A percentile compares a stretch with the other conserved stretches of the same genome.
These are phyloP conservation scores for Polyporus arcularius DNA, from an alignment of 768 basidiomycete genomes.

Conservation along the genomic window DNA sequence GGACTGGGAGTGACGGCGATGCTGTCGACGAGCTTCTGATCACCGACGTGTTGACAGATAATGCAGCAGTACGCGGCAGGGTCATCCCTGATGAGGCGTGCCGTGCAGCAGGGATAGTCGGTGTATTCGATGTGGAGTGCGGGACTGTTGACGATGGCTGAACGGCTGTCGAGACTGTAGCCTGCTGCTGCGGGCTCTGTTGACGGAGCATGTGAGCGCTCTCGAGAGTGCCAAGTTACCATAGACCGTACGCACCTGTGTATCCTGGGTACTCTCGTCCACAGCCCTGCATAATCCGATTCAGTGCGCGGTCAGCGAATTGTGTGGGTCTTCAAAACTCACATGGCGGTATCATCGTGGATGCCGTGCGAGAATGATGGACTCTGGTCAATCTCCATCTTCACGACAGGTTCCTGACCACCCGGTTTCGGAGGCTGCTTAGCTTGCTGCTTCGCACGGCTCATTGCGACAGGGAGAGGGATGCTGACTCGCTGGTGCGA, in stretches of 20 bases:
- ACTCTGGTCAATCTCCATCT: background rate
- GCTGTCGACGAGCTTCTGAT: background rate
- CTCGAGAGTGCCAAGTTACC: no score
- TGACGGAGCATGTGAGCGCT: no score
- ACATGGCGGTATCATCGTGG: background rate
- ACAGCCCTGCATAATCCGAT: background rate
- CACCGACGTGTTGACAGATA: background rate
- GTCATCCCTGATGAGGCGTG: background rate
- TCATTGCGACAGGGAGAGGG: background rate
- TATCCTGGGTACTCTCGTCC: background rate
- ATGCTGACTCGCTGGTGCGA: background rate
- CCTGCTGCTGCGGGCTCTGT: no score
- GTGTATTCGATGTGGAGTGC: background rate
- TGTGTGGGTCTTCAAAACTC: background rate
- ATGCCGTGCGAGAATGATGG: background rate
- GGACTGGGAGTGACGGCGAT: background rate
- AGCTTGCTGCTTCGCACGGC: background rate
- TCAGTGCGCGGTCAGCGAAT: background rate
- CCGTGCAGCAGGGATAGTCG: background rate
- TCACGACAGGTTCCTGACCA: background rate
- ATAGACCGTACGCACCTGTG: no score
- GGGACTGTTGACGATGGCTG: background rate
- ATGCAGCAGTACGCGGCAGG: background rate
- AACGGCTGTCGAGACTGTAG: background rate
- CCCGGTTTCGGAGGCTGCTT: background rate